A percentile compares a stretch with the other conserved stretches of the same genome.
These are phyloP conservation scores for Colletotrichum chrysophilum DNA, from an alignment of 2,329 filamentous ascomycete species.

Conservation along the genomic window DNA sequence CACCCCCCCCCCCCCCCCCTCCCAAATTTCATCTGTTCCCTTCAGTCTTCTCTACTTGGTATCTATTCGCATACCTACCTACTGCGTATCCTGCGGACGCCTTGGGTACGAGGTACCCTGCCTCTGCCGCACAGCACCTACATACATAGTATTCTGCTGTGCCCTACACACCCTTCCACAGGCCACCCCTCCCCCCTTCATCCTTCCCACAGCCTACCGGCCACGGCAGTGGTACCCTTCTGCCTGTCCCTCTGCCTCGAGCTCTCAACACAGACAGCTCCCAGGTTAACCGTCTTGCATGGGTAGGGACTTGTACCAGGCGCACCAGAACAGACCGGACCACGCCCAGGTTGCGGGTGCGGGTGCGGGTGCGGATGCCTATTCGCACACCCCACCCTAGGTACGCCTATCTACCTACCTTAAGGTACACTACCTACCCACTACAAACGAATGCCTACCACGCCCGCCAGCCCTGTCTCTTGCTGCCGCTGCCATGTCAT, in stretches of 20 bases:
- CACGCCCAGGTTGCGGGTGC: not conserved
- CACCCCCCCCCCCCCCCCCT: not conserved
- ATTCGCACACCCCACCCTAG: not conserved
- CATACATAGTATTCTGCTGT: not conserved
- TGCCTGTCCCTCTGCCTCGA: not conserved
- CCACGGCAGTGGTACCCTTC: conserved; percentile 10
- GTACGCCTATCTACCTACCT: not conserved
- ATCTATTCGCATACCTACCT: not conserved
- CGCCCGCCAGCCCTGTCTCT: conserved; percentile 12
- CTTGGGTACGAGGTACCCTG: not conserved
- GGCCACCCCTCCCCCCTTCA: not conserved
- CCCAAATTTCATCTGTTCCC: not conserved
- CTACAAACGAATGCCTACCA: not conserved
- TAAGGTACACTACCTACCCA: not conserved
- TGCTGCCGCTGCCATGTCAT: conserved; percentile 10
- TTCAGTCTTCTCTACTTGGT: not conserved
- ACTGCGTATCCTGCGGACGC: not conserved
- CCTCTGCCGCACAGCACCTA: not conserved
- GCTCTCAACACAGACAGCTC: not conserved
- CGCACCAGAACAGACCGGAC: not conserved
- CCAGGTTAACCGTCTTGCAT: conserved; percentile 2
- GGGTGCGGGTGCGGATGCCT: not conserved
- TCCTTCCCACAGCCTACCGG: not conserved
- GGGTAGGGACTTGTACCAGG: not conserved
- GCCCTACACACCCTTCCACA: not conserved